Evolutionary conservation across 208 protist species (phyloP).

Genomic region (Acanthamoeba royreba): DNA sequence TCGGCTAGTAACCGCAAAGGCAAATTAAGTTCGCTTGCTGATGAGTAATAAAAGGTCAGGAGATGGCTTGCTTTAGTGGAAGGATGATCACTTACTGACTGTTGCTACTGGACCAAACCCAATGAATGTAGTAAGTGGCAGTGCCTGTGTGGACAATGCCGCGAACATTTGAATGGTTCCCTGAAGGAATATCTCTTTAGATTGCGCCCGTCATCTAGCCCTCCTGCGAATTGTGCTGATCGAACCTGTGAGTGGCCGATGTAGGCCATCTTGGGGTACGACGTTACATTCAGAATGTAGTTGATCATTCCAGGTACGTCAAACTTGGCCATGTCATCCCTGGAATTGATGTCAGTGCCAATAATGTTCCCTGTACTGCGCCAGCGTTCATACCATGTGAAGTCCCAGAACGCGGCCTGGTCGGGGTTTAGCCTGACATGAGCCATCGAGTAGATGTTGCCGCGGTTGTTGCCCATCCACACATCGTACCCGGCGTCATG

Average conservation of each 20-base stretch:
- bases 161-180: background rate
- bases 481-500: slow-evolving; percentile 67
- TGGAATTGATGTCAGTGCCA: background rate
- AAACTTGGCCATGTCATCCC: slow-evolving; percentile 60
- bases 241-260: slow-evolving; percentile 61
- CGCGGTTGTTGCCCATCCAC: slow-evolving; percentile 67
- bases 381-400: background rate
- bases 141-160: background rate
- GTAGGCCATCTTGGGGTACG: slow-evolving; percentile 18
- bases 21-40: background rate
- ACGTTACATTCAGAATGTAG: background rate
- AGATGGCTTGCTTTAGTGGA: background rate
- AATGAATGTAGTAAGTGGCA: background rate
- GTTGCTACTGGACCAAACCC: background rate
- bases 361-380: background rate
- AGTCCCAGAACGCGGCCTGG: slow-evolving; percentile 56
- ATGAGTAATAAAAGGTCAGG: background rate
- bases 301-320: slow-evolving; percentile 55
- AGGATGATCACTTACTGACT: background rate
- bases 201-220: background rate
- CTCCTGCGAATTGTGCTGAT: background rate
- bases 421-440: slow-evolving; percentile 28
- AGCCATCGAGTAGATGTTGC: slow-evolving; percentile 62
- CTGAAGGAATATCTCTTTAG: background rate
- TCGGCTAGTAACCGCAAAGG: background rate